Percentiles rank a stretch among this genome's conserved stretches.
Evolutionary conservation across 805 yeast species (phyloP).

Genomic region (Kazachstania psychrophila): DNA sequence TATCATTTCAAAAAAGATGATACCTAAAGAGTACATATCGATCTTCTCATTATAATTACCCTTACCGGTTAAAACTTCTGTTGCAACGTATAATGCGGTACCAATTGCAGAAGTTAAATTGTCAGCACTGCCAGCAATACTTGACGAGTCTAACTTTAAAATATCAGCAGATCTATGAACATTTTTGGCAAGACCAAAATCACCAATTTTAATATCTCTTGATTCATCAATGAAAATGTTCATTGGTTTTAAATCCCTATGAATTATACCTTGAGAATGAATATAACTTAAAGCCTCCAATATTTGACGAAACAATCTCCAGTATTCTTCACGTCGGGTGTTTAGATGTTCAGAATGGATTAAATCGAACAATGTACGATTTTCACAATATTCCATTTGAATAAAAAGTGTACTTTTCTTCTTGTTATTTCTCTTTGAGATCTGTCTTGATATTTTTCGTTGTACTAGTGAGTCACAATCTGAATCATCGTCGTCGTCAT

Average conservation of each 20-base stretch:
- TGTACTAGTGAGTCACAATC: constrained; percentile 7
- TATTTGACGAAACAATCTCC: constrained; percentile 82
- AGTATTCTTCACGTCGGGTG: constrained; percentile 65
- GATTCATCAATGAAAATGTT: constrained; percentile 89
- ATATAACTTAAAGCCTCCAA: constrained; percentile 85
- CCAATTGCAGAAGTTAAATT: constrained; percentile 91
- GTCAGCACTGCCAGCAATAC: constrained; percentile 35
- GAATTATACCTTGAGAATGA: constrained; percentile 89
- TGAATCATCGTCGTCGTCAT: constrained; percentile 1
- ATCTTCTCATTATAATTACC: constrained; percentile 85
- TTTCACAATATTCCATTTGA: constrained; percentile 98
- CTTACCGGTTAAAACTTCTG: constrained; percentile 67
- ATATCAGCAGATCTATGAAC: constrained; percentile 46
- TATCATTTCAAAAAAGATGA: constrained; percentile 93
- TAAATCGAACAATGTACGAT: constrained; percentile 76
- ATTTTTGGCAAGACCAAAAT: constrained; percentile 91
- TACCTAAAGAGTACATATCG: constrained; percentile 91
- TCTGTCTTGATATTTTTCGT: neutral
- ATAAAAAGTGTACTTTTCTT: constrained; percentile 70
- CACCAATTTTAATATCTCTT: constrained; percentile 88
- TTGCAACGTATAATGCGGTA: constrained; percentile 86
- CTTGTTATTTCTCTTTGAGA: constrained; percentile 11
- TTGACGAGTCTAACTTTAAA: constrained; percentile 25
- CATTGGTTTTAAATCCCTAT: constrained; percentile 90
- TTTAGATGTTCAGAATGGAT: constrained; percentile 69